phyloP scores from a whole-genome alignment of 345 rosid genomes.

The Lepidium africanum region DNA sequence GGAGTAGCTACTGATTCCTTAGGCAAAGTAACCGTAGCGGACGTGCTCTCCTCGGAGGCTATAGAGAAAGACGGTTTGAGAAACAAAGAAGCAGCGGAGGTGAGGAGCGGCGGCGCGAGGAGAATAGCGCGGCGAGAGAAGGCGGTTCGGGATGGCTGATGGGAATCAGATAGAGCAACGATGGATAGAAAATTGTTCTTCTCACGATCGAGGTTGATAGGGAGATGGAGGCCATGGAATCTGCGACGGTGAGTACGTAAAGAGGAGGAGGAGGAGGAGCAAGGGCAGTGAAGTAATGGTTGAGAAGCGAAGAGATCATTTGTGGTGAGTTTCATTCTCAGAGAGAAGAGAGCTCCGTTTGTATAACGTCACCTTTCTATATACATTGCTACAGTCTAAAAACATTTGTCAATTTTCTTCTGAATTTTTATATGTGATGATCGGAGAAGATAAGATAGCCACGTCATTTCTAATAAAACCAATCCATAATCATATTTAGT shows the following conservation, averaged over 20 bases:
- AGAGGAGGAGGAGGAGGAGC: conserved; percentile 11
- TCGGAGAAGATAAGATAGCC: conserved; percentile 17
- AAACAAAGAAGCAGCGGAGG: conserved; percentile 21
- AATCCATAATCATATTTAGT: background rate
- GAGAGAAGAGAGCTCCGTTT: background rate
- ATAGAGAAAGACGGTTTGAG: conserved; percentile 7
- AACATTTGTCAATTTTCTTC: background rate
- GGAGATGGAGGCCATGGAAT: conserved; percentile 7
- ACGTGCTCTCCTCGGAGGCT: conserved; percentile 14
- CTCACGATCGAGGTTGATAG: background rate
- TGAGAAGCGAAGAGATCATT: conserved; percentile 19
- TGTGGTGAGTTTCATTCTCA: conserved; percentile 23
- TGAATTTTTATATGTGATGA: background rate
- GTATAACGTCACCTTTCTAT: conserved; percentile 19
- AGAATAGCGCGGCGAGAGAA: conserved; percentile 29
- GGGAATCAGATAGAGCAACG: conserved; percentile 11
- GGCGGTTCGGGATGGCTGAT: background rate
- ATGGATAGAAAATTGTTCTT: background rate
- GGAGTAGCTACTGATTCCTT: conserved; percentile 9
- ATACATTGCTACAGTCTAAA: background rate
- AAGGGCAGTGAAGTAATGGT: conserved; percentile 10
- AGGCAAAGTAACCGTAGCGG: background rate
- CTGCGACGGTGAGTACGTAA: background rate
- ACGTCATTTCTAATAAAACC: background rate
- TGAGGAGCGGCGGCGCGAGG: conserved; percentile 20